phyloP scores from a whole-genome alignment of 2,329 filamentous ascomycete genomes.

The Arthrobotrys sphaeroides region DNA sequence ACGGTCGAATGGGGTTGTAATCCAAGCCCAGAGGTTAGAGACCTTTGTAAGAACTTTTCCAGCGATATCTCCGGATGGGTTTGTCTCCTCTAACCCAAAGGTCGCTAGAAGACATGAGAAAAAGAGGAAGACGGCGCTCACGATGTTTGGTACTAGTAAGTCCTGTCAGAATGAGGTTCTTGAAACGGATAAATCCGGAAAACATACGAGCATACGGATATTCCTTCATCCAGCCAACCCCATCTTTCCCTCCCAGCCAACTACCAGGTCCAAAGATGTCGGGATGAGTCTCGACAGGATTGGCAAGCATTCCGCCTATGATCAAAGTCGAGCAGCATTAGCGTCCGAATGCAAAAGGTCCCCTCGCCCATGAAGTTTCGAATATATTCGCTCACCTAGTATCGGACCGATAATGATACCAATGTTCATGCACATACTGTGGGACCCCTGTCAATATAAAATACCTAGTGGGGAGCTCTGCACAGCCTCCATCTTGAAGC shows the following conservation, averaged over 20 bases:
- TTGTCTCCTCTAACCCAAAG: constrained; percentile 34
- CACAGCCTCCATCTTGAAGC: constrained; percentile 20
- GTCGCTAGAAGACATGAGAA: constrained; percentile 26
- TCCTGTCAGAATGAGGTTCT: not conserved
- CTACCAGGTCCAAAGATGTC: constrained; percentile 63
- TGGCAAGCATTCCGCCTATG: constrained; percentile 63
- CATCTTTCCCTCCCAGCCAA: constrained; percentile 54
- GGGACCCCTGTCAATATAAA: constrained; percentile 66
- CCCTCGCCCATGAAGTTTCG: not conserved
- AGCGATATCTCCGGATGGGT: constrained; percentile 44
- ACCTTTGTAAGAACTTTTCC: not conserved
- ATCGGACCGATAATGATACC: constrained; percentile 70
- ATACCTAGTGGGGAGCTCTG: constrained; percentile 59
- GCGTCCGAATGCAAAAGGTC: constrained; percentile 58
- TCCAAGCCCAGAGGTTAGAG: not conserved
- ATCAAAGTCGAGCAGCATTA: constrained; percentile 57
- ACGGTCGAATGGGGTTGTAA: not conserved
- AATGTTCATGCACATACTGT: constrained; percentile 73
- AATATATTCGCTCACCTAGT: constrained; percentile 59
- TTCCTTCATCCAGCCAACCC: constrained; percentile 62
- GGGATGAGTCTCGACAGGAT: constrained; percentile 62
- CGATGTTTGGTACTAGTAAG: constrained; percentile 64
- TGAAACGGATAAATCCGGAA: not conserved
- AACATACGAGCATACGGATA: constrained; percentile 65
- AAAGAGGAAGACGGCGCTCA: constrained; percentile 65